Percentiles rank a stretch among this genome's conserved stretches.
These are phyloP conservation scores for Serendipita sp. DNA, from an alignment of 768 basidiomycete genomes.

Conservation along the genomic window DNA sequence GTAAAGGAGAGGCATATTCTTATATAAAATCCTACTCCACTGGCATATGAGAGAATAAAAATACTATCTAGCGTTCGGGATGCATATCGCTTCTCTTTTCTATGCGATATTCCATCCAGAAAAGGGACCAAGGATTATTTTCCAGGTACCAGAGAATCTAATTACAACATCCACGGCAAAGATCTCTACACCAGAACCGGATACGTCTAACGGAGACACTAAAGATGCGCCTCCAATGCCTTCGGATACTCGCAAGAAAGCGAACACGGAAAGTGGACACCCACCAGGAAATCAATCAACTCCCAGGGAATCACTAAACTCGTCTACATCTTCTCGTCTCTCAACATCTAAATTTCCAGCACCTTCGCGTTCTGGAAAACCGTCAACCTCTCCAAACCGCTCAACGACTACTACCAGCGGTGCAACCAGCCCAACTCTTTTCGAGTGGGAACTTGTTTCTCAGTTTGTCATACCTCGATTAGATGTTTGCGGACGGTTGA, in stretches of 20 bases:
- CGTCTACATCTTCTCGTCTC: neutral
- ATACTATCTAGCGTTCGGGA: neutral
- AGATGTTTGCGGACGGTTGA: conserved; percentile 71
- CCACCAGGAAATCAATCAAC: neutral
- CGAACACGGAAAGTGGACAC: no score
- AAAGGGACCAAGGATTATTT: conserved; percentile 77
- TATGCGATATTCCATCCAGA: conserved; percentile 81
- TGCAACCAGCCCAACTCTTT: conserved; percentile 29
- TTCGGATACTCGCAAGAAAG: neutral
- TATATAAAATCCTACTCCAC: no score
- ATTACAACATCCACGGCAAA: conserved; percentile 34
- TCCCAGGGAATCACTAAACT: neutral
- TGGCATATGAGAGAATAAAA: no score
- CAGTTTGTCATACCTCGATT: conserved; percentile 87
- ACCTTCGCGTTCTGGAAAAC: neutral
- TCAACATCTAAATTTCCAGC: neutral
- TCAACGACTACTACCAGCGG: neutral
- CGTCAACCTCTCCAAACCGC: neutral
- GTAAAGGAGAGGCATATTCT: no score
- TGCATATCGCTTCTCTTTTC: conserved; percentile 47
- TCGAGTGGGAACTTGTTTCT: conserved; percentile 82
- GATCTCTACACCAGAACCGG: neutral
- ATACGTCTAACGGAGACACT: neutral
- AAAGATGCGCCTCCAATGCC: neutral
- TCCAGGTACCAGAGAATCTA: conserved; percentile 87